phyloP scores from a whole-genome alignment of 352 stramenopile genomes.

The Blastocystis sp. region DNA sequence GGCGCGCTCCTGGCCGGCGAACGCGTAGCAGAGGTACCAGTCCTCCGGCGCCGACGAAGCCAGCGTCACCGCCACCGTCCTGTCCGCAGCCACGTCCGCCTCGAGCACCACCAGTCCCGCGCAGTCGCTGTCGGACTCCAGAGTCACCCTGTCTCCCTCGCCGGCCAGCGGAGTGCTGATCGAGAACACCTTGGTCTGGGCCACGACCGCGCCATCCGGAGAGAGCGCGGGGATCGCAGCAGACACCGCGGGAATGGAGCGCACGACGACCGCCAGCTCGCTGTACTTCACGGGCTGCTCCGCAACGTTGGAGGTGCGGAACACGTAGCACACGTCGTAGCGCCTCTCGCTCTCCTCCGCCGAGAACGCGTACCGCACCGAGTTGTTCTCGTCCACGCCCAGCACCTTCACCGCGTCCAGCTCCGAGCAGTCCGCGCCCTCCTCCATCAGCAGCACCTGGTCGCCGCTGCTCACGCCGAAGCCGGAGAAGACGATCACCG shows the following conservation, averaged over 20 bases:
- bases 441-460: not conserved
- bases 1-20: not conserved
- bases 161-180: not conserved
- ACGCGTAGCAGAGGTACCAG: slow-evolving; percentile 14
- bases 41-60: not conserved
- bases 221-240: not conserved
- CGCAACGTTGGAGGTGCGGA: not conserved
- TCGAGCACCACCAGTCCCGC: not conserved
- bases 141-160: not conserved
- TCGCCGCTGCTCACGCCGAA: not conserved
- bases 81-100: not conserved
- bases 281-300: slow-evolving; percentile 54
- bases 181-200: not conserved
- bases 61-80: not conserved
- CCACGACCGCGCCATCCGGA: not conserved
- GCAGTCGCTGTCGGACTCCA: not conserved
- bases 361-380: not conserved
- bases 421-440: not conserved
- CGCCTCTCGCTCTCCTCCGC: not conserved
- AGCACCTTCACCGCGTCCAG: not conserved
- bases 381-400: not conserved
- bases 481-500: not conserved
- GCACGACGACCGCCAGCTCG: slow-evolving; percentile 2
- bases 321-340: slow-evolving; percentile 61
- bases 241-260: not conserved